These are phyloP conservation scores for Ophiostoma pallidulum DNA, from an alignment of 2,329 filamentous ascomycete genomes.

Conservation along the genomic window DNA sequence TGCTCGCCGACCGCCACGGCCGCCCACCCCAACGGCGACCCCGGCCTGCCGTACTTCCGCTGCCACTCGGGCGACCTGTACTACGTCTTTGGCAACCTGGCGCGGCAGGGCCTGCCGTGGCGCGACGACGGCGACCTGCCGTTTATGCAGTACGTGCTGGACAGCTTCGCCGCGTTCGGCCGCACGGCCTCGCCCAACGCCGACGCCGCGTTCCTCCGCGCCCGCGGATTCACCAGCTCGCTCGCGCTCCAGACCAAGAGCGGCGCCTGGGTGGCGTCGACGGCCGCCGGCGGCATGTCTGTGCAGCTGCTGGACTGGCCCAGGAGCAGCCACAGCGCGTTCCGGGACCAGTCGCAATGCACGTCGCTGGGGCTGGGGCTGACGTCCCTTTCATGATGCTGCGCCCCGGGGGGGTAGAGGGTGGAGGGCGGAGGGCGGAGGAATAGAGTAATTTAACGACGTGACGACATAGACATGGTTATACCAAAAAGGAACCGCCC, in stretches of 20 bases:
- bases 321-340: slow-evolving; percentile 25
- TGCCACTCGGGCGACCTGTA: slow-evolving; percentile 48
- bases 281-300: slow-evolving; percentile 28
- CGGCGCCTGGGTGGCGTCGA: slow-evolving; percentile 28
- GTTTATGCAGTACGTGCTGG: slow-evolving; percentile 31
- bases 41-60: slow-evolving; percentile 36
- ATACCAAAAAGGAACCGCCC: too few species aligned
- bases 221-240: slow-evolving; percentile 30
- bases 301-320: slow-evolving; percentile 38
- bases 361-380: slow-evolving; percentile 35
- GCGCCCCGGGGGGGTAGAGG: too few species aligned
- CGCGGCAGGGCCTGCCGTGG: slow-evolving; percentile 30
- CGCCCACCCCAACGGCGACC: slow-evolving; percentile 32
- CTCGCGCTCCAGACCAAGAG: slow-evolving; percentile 19
- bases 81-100: slow-evolving; percentile 44
- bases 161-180: slow-evolving; percentile 43
- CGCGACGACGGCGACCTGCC: slow-evolving; percentile 35
- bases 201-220: slow-evolving; percentile 32
- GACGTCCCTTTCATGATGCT: slow-evolving; percentile 22
- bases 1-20: slow-evolving; percentile 33
- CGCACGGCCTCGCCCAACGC: slow-evolving; percentile 42
- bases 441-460: too few species aligned
- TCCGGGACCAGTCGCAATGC: slow-evolving; percentile 43
- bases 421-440: too few species aligned
- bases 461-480: too few species aligned